Evolutionary conservation across 2,329 filamentous ascomycete species (phyloP).

Genomic region (Corynespora cassiicola): DNA sequence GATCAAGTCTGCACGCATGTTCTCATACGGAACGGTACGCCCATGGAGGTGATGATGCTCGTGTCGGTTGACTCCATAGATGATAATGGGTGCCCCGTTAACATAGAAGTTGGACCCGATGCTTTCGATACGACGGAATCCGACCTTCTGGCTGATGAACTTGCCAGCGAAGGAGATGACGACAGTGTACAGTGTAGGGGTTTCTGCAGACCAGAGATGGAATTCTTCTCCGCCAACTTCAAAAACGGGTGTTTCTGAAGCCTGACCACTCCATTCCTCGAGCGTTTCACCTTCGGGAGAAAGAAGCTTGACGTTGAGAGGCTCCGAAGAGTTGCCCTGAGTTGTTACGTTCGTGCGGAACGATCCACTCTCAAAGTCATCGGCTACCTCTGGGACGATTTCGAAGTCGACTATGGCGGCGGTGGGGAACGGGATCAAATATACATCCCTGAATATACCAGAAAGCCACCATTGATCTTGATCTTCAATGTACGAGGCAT

Average conservation of each 20-base stretch:
- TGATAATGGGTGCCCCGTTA: slow-evolving; percentile 63
- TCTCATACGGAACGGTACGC: slow-evolving; percentile 65
- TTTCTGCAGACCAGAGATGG: slow-evolving; percentile 74
- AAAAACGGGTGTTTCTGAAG: too few species aligned
- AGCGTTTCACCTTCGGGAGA: too few species aligned
- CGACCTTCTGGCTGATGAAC: slow-evolving; percentile 56
- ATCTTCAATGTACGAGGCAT: slow-evolving; percentile 70
- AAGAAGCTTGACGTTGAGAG: too few species aligned
- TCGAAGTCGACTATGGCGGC: slow-evolving; percentile 58
- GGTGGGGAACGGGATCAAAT: slow-evolving; percentile 61
- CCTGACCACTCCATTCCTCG: too few species aligned
- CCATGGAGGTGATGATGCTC: slow-evolving; percentile 69
- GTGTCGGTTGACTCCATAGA: slow-evolving; percentile 70
- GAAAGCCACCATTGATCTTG: slow-evolving; percentile 35
- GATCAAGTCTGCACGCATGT: slow-evolving; percentile 63
- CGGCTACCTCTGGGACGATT: neutral
- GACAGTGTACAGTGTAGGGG: slow-evolving; percentile 63
- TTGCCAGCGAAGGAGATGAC: slow-evolving; percentile 56
- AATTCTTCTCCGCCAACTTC: too few species aligned
- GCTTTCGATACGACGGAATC: slow-evolving; percentile 67
- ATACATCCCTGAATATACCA: slow-evolving; percentile 70
- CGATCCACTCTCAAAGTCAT: neutral
- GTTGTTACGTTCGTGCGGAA: too few species aligned
- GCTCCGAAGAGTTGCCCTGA: too few species aligned
- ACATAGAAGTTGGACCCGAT: slow-evolving; percentile 63